A percentile compares a stretch with the other conserved stretches of the same genome.
phyloP scores from a whole-genome alignment of 805 yeast species.

The Lipomyces mesembrius region DNA sequence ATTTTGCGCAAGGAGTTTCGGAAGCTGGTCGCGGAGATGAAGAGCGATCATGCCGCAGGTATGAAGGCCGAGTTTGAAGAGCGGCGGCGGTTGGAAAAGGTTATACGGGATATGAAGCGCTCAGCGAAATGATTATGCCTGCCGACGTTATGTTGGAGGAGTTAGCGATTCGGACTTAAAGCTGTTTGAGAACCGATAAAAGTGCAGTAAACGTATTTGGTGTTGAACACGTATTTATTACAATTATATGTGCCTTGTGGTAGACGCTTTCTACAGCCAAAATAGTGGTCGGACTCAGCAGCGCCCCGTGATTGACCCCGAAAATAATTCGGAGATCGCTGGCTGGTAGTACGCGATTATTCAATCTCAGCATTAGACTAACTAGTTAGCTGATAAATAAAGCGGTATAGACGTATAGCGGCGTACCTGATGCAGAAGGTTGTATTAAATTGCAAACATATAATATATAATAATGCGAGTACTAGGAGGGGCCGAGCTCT shows the following conservation, averaged over 20 bases:
- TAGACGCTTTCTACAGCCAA: too few relatives aligned
- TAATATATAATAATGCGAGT: too few relatives aligned
- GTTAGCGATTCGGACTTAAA: background rate
- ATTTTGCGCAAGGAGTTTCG: conserved; percentile 33
- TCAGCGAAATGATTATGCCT: conserved; percentile 6
- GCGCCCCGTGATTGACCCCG: conserved; percentile 2
- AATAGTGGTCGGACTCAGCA: background rate
- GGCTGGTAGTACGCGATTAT: background rate
- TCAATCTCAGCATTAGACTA: background rate
- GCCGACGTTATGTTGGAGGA: background rate
- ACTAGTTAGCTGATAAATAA: too few relatives aligned
- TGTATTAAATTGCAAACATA: too few relatives aligned
- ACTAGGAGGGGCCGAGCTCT: too few relatives aligned
- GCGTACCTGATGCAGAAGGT: too few relatives aligned
- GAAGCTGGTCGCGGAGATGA: conserved; percentile 29
- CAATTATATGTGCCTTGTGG: too few relatives aligned
- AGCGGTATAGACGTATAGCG: too few relatives aligned
- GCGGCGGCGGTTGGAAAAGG: conserved; percentile 33
- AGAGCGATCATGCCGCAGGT: conserved; percentile 20
- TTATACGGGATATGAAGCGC: conserved; percentile 33
- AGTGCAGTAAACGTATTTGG: background rate
- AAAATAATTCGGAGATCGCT: background rate
- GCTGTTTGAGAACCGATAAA: background rate
- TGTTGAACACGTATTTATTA: background rate
- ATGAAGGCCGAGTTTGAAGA: conserved; percentile 34